phyloP scores from a whole-genome alignment of 352 stramenopile species.

The Thraustochytrium striatum region DNA sequence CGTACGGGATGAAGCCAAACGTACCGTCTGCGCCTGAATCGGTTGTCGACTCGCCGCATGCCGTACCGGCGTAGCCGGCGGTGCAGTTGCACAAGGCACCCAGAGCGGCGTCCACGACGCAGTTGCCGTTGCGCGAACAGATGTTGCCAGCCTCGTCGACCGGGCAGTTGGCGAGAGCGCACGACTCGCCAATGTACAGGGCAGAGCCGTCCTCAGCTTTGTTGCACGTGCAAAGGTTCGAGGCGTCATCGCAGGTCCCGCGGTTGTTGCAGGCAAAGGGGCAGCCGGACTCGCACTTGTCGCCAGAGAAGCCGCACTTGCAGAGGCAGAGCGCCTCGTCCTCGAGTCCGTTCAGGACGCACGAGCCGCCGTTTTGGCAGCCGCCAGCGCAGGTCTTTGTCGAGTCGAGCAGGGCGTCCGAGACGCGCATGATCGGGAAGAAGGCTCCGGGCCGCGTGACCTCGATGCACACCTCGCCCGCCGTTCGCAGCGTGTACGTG shows the following conservation, averaged over 20 bases:
- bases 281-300: background rate
- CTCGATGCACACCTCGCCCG: conserved; percentile 15
- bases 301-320: conserved; percentile 1
- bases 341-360: background rate
- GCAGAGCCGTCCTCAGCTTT: background rate
- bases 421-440: conserved; percentile 15
- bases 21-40: background rate
- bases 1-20: background rate
- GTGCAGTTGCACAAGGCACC: conserved; percentile 82
- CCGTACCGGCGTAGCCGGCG: conserved; percentile 78
- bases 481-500: background rate
- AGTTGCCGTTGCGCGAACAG: background rate
- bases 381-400: background rate
- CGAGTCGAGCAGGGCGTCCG: background rate
- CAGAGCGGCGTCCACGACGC: background rate
- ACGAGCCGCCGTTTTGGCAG: background rate
- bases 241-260: background rate
- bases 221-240: background rate
- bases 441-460: background rate
- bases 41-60: conserved; percentile 55
- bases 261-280: background rate
- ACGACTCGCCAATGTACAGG: background rate
- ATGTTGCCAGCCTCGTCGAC: background rate
- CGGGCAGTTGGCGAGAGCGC: conserved; percentile 9
- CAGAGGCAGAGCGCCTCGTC: background rate